Evolutionary conservation across 2,329 filamentous ascomycete genomes (phyloP).

Genomic region (Ascomycota sp.): DNA sequence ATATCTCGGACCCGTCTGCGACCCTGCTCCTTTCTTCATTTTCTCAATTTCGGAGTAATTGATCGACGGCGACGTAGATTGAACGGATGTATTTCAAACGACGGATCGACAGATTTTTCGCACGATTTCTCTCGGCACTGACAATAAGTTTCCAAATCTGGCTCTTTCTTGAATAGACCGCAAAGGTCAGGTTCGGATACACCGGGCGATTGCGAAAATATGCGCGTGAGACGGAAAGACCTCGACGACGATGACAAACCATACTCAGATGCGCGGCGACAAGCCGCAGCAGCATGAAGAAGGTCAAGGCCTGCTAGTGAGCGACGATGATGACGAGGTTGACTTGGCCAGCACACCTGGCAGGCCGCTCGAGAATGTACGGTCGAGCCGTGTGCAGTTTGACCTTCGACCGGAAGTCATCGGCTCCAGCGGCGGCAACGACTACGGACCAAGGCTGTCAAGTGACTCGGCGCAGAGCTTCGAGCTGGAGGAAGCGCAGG

Average conservation of each 20-base stretch:
- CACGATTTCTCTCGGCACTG: too few species aligned
- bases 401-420: conserved; percentile 31
- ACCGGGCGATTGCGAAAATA: conserved; percentile 2
- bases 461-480: conserved; percentile 22
- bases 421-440: conserved; percentile 8
- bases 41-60: too few species aligned
- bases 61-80: too few species aligned
- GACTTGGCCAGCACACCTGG: neutral
- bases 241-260: conserved; percentile 11
- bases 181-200: neutral
- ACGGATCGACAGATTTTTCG: too few species aligned
- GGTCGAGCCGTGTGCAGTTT: conserved; percentile 55
- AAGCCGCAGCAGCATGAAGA: conserved; percentile 11
- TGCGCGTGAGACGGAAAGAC: conserved; percentile 2
- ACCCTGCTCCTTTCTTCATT: neutral
- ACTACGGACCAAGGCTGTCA: conserved; percentile 1
- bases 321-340: conserved; percentile 8
- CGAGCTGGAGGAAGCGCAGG: conserved; percentile 14
- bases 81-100: too few species aligned
- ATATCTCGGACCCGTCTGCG: too few species aligned
- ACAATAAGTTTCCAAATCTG: too few species aligned
- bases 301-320: conserved; percentile 12
- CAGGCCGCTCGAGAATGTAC: neutral
- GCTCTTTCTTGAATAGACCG: neutral
- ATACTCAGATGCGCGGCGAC: conserved; percentile 10